A percentile compares a stretch with the other conserved stretches of the same genome.
Conservation (phyloP, 257 asterid species). For the Solanum okadae region DNA sequence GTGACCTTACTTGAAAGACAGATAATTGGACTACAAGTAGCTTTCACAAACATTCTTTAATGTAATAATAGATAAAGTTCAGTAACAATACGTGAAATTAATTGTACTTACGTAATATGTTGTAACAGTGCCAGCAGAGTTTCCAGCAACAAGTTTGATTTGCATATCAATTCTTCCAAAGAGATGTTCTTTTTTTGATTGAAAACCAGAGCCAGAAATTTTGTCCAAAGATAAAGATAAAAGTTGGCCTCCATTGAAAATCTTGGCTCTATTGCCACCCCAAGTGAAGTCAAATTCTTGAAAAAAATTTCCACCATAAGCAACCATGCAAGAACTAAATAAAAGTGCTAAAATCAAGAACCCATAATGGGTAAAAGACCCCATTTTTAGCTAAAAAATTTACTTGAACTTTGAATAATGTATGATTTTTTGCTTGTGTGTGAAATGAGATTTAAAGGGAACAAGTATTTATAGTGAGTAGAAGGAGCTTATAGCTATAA, state of each 20-base stretch:
- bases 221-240: conserved; percentile 50
- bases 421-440: neutral
- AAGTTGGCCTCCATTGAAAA: conserved; percentile 38
- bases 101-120: conserved; percentile 40
- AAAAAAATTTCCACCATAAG: conserved; percentile 27
- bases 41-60: neutral
- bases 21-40: neutral
- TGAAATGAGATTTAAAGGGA: conserved; percentile 1
- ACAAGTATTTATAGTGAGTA: conserved; percentile 11
- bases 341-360: conserved; percentile 7
- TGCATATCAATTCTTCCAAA: conserved; percentile 63
- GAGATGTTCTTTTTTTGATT: conserved; percentile 44
- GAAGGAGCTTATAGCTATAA: conserved; percentile 4
- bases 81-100: neutral
- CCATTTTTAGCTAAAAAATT: neutral
- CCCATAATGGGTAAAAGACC: conserved; percentile 1
- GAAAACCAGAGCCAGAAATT: conserved; percentile 50
- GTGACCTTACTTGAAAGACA: neutral
- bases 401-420: neutral
- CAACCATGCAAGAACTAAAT: conserved; percentile 8
- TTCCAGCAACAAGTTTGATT: conserved; percentile 58
- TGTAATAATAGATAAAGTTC: neutral
- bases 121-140: conserved; percentile 68
- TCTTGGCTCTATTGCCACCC: conserved; percentile 47
- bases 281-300: conserved; percentile 45